These are phyloP conservation scores for Leccinellum luteum DNA, from an alignment of 768 basidiomycete species.

Conservation along the genomic window DNA sequence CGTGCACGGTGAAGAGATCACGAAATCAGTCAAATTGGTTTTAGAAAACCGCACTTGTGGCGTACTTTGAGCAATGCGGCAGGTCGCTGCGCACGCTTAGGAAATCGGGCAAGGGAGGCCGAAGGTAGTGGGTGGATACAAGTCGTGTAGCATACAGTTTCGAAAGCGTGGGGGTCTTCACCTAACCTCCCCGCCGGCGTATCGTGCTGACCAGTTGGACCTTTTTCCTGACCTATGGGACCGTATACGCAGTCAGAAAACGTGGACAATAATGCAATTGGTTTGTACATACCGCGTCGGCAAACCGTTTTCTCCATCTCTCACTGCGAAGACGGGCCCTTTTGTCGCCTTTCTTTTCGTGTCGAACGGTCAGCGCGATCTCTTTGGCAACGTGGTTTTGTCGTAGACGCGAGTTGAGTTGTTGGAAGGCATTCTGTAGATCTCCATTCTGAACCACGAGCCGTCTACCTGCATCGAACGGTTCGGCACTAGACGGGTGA, in stretches of 20 bases:
- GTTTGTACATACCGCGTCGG: conserved; percentile 59
- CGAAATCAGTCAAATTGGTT: conserved; percentile 5
- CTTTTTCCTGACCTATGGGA: conserved; percentile 74
- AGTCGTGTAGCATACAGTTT: conserved; percentile 8
- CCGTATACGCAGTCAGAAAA: conserved; percentile 11
- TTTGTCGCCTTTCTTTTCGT: conserved; percentile 83
- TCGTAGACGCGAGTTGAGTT: conserved; percentile 48
- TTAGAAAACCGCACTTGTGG: conserved; percentile 9
- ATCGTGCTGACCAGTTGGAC: conserved; percentile 79
- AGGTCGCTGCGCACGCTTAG: conserved; percentile 4
- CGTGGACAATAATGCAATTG: conserved; percentile 8
- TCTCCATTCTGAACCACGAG: conserved; percentile 44
- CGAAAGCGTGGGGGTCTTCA: background rate
- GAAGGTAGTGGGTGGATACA: background rate
- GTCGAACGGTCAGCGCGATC: conserved; percentile 51
- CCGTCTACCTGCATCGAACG: conserved; percentile 52
- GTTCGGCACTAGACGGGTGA: conserved; percentile 2
- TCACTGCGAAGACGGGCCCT: conserved; percentile 70
- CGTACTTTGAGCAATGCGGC: conserved; percentile 10
- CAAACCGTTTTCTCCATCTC: conserved; percentile 78
- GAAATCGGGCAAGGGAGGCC: conserved; percentile 1
- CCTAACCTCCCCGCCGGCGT: conserved; percentile 66
- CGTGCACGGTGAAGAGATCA: conserved; percentile 12
- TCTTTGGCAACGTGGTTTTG: conserved; percentile 56
- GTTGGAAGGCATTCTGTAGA: conserved; percentile 46